Evolutionary conservation across 306 rosid genomes (phyloP), one percentile per base, ranked within the genome.

Genomic region (Vigna nakashimae): DNA sequence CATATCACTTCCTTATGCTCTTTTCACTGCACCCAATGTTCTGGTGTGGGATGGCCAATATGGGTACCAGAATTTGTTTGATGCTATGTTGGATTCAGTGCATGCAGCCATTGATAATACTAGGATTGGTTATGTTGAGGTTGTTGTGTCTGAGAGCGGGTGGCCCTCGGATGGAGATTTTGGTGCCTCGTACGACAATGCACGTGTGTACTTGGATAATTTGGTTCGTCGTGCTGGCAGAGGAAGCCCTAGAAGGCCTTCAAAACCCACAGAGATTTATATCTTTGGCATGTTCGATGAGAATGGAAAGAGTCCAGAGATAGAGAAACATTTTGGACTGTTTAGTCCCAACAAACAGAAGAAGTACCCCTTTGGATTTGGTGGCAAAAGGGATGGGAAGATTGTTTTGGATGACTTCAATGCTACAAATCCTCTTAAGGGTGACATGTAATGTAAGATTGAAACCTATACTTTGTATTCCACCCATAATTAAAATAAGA

Each of bases 131-230:
- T 71, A 78, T 16, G 79, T 91, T 24, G 79, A 78, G 66, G 90
- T 89, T 17, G 93, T 91, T 4, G 90, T 91, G 2, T 89, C 96
- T 0, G 93, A 91, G 65, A 89, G 86, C 28, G 96, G 92, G 0
- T 91, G 96, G 96, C 96, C 92, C 1, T 89, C 92, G 0, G 92
- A 78, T 0, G 93, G 93, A 8, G 96, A 51, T 1, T 34, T 67
- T 60, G 92, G 46, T 0, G 30, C 93, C 5, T 28, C 90, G 0
- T 45, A 62, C 16, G 92, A 89, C 5, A 91, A 89, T 28, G 93
- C 96, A 0, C 74, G 63, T 6, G 59, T 80, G 42, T 91, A 91
- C 45, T 58, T 76, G 18, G 78, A 87, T 10, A 87, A 87, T 32
- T 69, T 91, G 83, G 82, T 91, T 43, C 68, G 83, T 8, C 93